phyloP scores from a whole-genome alignment of 495 filamentous ascomycete species.

The Lepidopterella palustris region DNA sequence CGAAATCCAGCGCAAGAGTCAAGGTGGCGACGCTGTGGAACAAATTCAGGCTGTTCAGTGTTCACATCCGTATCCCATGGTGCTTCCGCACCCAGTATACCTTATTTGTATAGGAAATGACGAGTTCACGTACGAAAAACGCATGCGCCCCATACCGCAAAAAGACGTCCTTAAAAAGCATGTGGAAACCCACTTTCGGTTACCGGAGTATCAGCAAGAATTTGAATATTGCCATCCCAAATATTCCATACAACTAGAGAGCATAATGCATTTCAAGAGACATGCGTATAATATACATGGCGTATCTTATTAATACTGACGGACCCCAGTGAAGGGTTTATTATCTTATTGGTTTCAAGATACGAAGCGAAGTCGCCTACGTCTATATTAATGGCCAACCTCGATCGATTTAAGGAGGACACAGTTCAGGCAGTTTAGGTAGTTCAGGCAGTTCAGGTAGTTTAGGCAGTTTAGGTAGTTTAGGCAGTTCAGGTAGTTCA shows the following conservation, averaged over 20 bases:
- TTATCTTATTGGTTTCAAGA: too few species aligned
- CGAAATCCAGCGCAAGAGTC: not conserved
- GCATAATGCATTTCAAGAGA: constrained; percentile 14
- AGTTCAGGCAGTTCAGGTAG: too few species aligned
- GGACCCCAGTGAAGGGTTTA: too few species aligned
- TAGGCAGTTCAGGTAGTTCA: too few species aligned
- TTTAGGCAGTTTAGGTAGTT: too few species aligned
- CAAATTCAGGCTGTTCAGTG: not conserved
- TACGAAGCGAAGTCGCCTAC: too few species aligned
- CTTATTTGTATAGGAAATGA: constrained; percentile 12
- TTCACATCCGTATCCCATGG: constrained; percentile 4
- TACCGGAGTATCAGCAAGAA: constrained; percentile 2
- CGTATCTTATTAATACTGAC: constrained; percentile 6
- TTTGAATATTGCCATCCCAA: constrained; percentile 11
- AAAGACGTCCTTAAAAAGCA: constrained; percentile 18
- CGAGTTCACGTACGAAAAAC: constrained; percentile 1
- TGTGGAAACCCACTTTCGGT: constrained; percentile 7
- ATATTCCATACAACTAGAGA: not conserved
- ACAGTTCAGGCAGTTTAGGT: too few species aligned
- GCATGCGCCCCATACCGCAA: constrained; percentile 5
- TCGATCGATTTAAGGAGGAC: too few species aligned
- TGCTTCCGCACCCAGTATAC: constrained; percentile 9
- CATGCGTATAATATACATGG: constrained; percentile 12
- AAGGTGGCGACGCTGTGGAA: not conserved
- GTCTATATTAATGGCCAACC: too few species aligned